Evolutionary conservation across 257 asterid species (phyloP), one percentile per base, ranked within the genome.

Genomic region (Nicotiana tabacum): DNA sequence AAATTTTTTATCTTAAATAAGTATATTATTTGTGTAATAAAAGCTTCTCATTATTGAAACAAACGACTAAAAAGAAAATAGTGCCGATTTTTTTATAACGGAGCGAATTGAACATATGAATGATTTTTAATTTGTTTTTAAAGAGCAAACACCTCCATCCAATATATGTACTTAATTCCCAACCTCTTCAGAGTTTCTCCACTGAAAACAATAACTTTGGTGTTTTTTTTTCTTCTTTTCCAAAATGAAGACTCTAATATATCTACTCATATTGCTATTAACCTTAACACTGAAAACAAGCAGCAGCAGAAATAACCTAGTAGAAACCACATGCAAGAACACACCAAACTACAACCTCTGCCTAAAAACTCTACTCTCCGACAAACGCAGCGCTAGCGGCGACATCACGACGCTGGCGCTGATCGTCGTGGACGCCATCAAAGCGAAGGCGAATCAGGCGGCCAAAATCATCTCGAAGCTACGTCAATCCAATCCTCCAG

Each of bases 341-440:
- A 91, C 94, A 69, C 91, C 92, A 17, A 85, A 92, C 80, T 93
- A 90, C 85, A 69, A 84, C 2, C 97, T 93, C 53, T 90, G 96
- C 89, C 4, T 89, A 83, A 37, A 86, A 85, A 88, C 84, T 55
- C 86, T 89, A 82, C 64, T 18, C n/a, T 86, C 81, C 11, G 67
- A 67, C 53, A 88, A 88, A 0, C 13, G 35, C 65, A 87, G 88
- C 89, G 64, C 85, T 83, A 16, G 78, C 74, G 82, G 90, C 0
- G 84, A 81, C 61, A 30, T 83, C 10, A 66, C 82, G 1, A 83
- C 66, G 17, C 81, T 86, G 33, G 83, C 81, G 43, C 57, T 86
- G 1, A 77, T 86, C 66, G 9, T 77, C 57, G 89, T 86, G 21
- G 67, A 77, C 69, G 74, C 74, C 66, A 56, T 86, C 13, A 77